Conservation (phyloP, 1,139 yeast genomes). For the Taphrina populina region DNA sequence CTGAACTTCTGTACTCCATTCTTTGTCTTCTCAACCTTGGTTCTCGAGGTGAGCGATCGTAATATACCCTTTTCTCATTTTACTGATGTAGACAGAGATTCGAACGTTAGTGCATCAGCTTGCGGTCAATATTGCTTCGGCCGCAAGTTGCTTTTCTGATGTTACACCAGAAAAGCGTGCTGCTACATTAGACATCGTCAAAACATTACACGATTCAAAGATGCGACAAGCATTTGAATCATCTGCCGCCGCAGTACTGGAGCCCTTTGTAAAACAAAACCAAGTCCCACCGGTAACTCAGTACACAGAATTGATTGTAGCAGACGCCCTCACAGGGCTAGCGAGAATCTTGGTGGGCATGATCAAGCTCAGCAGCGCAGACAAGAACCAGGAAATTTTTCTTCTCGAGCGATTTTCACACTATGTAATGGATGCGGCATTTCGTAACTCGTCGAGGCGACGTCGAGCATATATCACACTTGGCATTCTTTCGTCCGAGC, state of each 20-base stretch:
- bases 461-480: constrained; percentile 6
- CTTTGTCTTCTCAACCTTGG: constrained; percentile 7
- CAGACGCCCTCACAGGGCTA: not conserved
- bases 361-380: not conserved
- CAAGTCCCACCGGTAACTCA: too few species aligned
- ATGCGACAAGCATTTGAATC: too few species aligned
- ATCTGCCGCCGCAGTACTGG: too few species aligned
- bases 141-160: not conserved
- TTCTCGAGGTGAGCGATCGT: constrained; percentile 1
- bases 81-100: not conserved
- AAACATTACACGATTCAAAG: not conserved
- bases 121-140: not conserved
- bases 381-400: not conserved
- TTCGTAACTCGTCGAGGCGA: not conserved
- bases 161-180: not conserved
- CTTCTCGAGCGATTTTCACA: not conserved
- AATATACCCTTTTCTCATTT: not conserved
- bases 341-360: constrained; percentile 2
- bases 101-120: constrained; percentile 7
- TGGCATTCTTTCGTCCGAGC: constrained; percentile 11
- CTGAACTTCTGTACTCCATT: constrained; percentile 1
- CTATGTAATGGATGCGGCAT: constrained; percentile 4
- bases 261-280: too few species aligned
- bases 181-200: not conserved
- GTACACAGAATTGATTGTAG: constrained; percentile 1